These are phyloP conservation scores for Colletotrichum sp. DNA, from an alignment of 2,329 filamentous ascomycete species.

Conservation along the genomic window DNA sequence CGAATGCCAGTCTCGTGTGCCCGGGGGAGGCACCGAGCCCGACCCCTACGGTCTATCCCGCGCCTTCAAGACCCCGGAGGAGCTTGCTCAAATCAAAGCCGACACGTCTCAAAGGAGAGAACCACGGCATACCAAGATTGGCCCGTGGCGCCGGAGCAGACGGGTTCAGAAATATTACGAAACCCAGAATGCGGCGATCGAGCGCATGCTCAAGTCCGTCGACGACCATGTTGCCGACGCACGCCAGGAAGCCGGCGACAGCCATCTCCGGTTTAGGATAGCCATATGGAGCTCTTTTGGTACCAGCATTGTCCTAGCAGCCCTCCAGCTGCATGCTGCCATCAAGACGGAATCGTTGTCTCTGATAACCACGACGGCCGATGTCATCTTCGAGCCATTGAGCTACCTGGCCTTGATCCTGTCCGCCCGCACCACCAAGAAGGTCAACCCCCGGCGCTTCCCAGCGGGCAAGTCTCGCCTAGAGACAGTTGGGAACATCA, in stretches of 20 bases:
- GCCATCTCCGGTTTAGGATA: constrained; percentile 77
- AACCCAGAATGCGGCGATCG: constrained; percentile 90
- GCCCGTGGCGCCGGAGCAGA: constrained; percentile 43
- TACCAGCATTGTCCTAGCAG: constrained; percentile 80
- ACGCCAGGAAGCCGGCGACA: constrained; percentile 78
- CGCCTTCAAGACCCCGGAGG: constrained; percentile 76
- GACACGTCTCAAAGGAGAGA: constrained; percentile 81
- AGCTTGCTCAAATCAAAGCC: constrained; percentile 79
- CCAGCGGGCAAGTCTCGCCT: constrained; percentile 93
- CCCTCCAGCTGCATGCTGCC: constrained; percentile 87
- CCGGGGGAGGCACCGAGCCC: constrained; percentile 54
- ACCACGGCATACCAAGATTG: constrained; percentile 14
- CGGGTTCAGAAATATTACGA: constrained; percentile 87
- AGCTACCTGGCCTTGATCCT: constrained; percentile 88
- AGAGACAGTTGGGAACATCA: constrained; percentile 94
- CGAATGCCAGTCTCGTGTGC: constrained; percentile 62
- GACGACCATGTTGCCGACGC: constrained; percentile 88
- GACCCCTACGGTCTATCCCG: constrained; percentile 84
- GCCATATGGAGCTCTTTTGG: constrained; percentile 71
- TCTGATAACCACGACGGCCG: constrained; percentile 99
- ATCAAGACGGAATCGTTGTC: constrained; percentile 86
- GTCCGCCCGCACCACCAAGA: constrained; percentile 84
- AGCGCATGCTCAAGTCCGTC: constrained; percentile 88
- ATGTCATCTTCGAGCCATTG: constrained; percentile 90
- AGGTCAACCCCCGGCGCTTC: constrained; percentile 84